Evolutionary conservation across 2,329 filamentous ascomycete species (phyloP).

Genomic region (Fusarium kyushuense): DNA sequence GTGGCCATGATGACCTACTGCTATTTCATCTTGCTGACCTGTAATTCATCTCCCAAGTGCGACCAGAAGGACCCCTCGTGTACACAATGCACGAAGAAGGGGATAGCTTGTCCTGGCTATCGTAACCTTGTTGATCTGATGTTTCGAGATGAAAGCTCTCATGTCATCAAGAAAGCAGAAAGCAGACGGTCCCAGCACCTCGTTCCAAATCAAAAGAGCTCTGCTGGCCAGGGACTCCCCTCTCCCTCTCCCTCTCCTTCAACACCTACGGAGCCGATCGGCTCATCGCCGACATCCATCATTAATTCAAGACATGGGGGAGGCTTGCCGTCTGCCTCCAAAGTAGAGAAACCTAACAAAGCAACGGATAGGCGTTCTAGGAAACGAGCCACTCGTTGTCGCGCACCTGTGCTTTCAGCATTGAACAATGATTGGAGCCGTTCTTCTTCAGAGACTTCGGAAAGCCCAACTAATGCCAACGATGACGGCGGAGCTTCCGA

Average conservation of each 20-base stretch:
- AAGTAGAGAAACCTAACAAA: slow-evolving; percentile 22
- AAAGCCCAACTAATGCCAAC: slow-evolving; percentile 34
- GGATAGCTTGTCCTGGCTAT: slow-evolving; percentile 66
- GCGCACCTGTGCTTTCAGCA: slow-evolving; percentile 43
- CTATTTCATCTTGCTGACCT: slow-evolving; percentile 13
- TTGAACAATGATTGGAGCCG: slow-evolving; percentile 42
- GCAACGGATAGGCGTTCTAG: slow-evolving; percentile 21
- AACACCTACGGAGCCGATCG: slow-evolving; percentile 10
- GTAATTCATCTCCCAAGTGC: slow-evolving; percentile 55
- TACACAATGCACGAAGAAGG: slow-evolving; percentile 66
- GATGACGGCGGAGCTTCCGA: slow-evolving; percentile 28
- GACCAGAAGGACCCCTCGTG: slow-evolving; percentile 65
- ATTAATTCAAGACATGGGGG: slow-evolving; percentile 10
- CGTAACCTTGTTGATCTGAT: slow-evolving; percentile 67
- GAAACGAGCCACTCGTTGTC: slow-evolving; percentile 19
- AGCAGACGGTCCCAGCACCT: slow-evolving; percentile 48
- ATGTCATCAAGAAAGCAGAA: slow-evolving; percentile 66
- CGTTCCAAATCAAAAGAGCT: slow-evolving; percentile 41
- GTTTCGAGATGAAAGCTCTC: slow-evolving; percentile 68
- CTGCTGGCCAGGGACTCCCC: slow-evolving; percentile 24
- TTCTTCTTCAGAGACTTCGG: slow-evolving; percentile 42
- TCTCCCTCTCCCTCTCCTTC: slow-evolving; percentile 37
- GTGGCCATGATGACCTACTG: slow-evolving; percentile 1
- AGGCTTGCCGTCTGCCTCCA: slow-evolving; percentile 4
- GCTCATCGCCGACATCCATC: slow-evolving; percentile 19